Evolutionary conservation across 495 filamentous ascomycete species (phyloP).

Genomic region (Elasticomyces elasticus): DNA sequence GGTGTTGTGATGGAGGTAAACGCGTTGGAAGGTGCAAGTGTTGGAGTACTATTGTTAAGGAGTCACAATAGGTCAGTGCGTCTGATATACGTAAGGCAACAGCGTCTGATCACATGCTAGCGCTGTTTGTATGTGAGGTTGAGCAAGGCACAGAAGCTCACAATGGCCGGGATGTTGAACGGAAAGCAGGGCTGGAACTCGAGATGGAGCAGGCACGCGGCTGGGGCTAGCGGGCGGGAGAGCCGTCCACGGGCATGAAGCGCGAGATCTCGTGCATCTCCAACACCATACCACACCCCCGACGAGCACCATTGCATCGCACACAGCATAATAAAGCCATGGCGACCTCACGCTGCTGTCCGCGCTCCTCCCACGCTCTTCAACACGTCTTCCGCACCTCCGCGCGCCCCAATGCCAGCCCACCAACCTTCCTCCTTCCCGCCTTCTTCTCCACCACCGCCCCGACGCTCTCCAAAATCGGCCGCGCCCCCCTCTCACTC

Average conservation of each 20-base stretch:
- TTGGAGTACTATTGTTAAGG: too few species aligned
- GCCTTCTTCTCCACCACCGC: slow-evolving; percentile 71
- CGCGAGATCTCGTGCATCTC: not conserved
- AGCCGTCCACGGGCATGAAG: not conserved
- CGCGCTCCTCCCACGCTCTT: slow-evolving; percentile 1
- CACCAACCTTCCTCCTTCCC: slow-evolving; percentile 66
- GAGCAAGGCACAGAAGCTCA: too few species aligned
- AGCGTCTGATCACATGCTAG: too few species aligned
- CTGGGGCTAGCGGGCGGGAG: not conserved
- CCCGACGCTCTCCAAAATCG: slow-evolving; percentile 64
- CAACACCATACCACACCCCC: not conserved
- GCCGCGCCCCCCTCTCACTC: slow-evolving; percentile 67
- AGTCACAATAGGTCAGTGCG: too few species aligned
- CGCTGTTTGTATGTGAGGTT: too few species aligned
- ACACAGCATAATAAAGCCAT: not conserved
- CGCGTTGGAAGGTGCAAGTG: too few species aligned
- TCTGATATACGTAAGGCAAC: too few species aligned
- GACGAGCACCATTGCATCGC: not conserved
- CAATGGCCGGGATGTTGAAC: too few species aligned
- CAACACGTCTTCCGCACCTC: not conserved
- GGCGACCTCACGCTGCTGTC: not conserved
- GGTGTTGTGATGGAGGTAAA: too few species aligned
- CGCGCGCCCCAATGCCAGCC: slow-evolving; percentile 29
- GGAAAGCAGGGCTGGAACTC: too few species aligned
- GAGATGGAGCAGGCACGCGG: not conserved